Conservation (phyloP, 495 filamentous ascomycete genomes). For the Penicillium longicatenatum region DNA sequence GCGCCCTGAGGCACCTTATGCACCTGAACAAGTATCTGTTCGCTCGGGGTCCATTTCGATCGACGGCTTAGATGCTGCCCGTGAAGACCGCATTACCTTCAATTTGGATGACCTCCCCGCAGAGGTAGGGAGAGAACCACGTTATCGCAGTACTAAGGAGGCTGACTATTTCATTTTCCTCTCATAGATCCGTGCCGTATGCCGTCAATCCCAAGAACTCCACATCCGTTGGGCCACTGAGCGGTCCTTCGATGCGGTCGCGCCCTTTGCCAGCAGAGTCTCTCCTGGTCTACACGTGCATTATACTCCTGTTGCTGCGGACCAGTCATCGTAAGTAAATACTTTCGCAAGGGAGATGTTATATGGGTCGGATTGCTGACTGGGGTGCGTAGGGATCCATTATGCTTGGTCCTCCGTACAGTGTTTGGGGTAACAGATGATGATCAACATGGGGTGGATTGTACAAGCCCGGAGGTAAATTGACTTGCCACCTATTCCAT, state of each 20-base stretch:
- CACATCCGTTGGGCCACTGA: conserved; percentile 78
- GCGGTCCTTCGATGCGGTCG: conserved; percentile 52
- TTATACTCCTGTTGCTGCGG: conserved; percentile 59
- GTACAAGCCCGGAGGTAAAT: conserved; percentile 50
- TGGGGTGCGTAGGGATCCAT: conserved; percentile 41
- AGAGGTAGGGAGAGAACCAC: conserved; percentile 50
- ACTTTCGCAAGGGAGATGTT: background rate
- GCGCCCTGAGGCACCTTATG: conserved; percentile 58
- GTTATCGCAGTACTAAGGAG: background rate
- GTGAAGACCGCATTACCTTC: conserved; percentile 81
- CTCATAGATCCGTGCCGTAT: conserved; percentile 56
- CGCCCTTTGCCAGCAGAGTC: conserved; percentile 73
- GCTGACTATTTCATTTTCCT: conserved; percentile 2
- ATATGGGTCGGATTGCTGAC: conserved; percentile 10
- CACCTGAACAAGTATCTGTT: conserved; percentile 60
- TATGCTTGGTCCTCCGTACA: conserved; percentile 64
- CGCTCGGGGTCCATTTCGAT: conserved; percentile 50
- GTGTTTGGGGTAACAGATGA: conserved; percentile 52
- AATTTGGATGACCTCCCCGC: conserved; percentile 69
- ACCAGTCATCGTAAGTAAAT: conserved; percentile 42
- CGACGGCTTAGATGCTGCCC: conserved; percentile 58
- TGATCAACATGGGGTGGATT: conserved; percentile 45
- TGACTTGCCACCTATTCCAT: background rate
- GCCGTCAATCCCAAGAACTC: conserved; percentile 70
- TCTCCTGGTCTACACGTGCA: conserved; percentile 84